Evolutionary conservation across 2,329 filamentous ascomycete genomes (phyloP).

Genomic region (Furcasterigmium furcatum): DNA sequence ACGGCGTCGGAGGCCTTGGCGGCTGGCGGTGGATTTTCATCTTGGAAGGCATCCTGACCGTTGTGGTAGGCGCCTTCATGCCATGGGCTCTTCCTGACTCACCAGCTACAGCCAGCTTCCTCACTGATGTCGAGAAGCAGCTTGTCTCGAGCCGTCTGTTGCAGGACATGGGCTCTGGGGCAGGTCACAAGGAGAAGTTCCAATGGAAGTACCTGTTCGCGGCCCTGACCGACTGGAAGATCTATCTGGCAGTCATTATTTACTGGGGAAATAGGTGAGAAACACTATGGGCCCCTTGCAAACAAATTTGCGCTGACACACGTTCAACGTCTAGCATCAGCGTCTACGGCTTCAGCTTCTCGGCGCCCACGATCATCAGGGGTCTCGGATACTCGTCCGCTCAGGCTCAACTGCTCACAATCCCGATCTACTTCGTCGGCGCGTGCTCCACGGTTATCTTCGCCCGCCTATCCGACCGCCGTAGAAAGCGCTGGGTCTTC

Average conservation of each 20-base stretch:
- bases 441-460: slow-evolving; percentile 18
- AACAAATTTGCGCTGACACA: slow-evolving; percentile 61
- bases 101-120: slow-evolving; percentile 41
- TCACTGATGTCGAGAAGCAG: slow-evolving; percentile 31
- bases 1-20: slow-evolving; percentile 44
- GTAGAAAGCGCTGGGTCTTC: slow-evolving; percentile 6
- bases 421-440: slow-evolving; percentile 24
- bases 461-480: slow-evolving; percentile 6
- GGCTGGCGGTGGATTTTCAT: slow-evolving; percentile 62
- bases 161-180: not conserved
- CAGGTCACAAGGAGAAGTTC: slow-evolving; percentile 45
- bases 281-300: slow-evolving; percentile 71
- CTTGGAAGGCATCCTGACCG: slow-evolving; percentile 55
- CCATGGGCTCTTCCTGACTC: slow-evolving; percentile 53
- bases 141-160: slow-evolving; percentile 13
- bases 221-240: slow-evolving; percentile 38
- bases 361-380: slow-evolving; percentile 31
- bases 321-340: slow-evolving; percentile 22
- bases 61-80: slow-evolving; percentile 43
- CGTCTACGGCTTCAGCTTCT: slow-evolving; percentile 22
- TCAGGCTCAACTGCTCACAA: slow-evolving; percentile 22
- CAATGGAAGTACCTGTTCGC: slow-evolving; percentile 19
- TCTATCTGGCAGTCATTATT: slow-evolving; percentile 25
- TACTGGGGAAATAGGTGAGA: slow-evolving; percentile 23
- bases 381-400: slow-evolving; percentile 32